Evolutionary conservation across 352 stramenopile genomes (phyloP), one percentile per base, ranked within the genome.

Genomic region (Globisporangium perplexum): DNA sequence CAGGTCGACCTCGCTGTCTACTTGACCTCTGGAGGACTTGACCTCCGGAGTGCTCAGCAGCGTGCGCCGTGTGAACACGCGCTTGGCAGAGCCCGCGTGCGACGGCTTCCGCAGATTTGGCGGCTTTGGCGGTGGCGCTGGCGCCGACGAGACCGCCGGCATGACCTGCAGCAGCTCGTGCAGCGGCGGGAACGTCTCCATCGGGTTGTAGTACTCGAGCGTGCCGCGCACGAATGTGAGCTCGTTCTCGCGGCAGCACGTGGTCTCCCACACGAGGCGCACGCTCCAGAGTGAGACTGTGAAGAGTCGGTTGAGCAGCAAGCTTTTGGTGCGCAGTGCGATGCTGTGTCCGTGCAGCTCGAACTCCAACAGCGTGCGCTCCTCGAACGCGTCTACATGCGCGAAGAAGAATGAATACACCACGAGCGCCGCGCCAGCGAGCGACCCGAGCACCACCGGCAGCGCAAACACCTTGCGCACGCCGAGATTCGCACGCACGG

Each of bases 281-380:
- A 60, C 60, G 43, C 61, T 71, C 72, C 68, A 83, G 12, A 80
- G 55, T 10, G 74, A 51, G 44, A 80, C 60, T 17, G 65, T 83
- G 43, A 83, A 65, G 36, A 80, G 20, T 0, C 68, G 69, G 31
- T 74, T 77, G 31, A 80, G 41, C 28, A 83, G 57, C 20, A 80
- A 36, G 18, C 46, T 74, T 59, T 77, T 73, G 7, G 69, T 77
- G 30, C 53, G 52, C 14, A 77, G 30, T 11, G 59, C 65, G 11
- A 68, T 57, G 17, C 38, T 61, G 6, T 58, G 59, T n/a, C 47
- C 43, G 4, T 52, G 54, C 23, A 77, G 54, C 12, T 55, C 35
- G 4, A 65, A 47, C 26, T 50, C 49, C 18, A 71, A 26, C 2
- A 80, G 46, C 36, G 67, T 68, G 42, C 66, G 62, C 12, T 66